Percentiles rank a stretch among this genome's conserved stretches.
Evolutionary conservation across 2,329 filamentous ascomycete species (phyloP).

Genomic region (Fusarium metavorans): DNA sequence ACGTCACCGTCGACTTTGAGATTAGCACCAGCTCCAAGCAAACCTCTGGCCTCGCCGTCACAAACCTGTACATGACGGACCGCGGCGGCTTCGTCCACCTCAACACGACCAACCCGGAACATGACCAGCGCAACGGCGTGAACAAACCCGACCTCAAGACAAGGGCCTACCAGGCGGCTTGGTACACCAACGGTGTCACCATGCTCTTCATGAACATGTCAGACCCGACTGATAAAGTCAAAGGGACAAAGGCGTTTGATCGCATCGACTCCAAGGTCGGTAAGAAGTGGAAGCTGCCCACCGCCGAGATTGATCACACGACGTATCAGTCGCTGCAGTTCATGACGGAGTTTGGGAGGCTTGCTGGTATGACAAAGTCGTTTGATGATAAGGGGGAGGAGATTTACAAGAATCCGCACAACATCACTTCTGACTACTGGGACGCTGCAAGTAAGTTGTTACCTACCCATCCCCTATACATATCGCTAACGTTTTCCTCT

Average conservation of each 20-base stretch:
- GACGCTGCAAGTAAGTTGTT: conserved; percentile 9
- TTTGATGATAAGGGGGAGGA: neutral
- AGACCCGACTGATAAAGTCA: conserved; percentile 20
- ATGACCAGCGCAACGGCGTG: conserved; percentile 48
- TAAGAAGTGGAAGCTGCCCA: conserved; percentile 24
- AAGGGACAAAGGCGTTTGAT: conserved; percentile 17
- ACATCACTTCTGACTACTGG: conserved; percentile 4
- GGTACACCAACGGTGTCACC: conserved; percentile 54
- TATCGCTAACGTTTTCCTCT: neutral
- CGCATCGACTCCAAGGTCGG: conserved; percentile 21
- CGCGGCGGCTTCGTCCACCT: conserved; percentile 58
- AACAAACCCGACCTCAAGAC: conserved; percentile 50
- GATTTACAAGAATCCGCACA: conserved; percentile 15
- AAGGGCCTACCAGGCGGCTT: conserved; percentile 59
- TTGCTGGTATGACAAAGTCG: neutral
- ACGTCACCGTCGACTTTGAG: conserved; percentile 56
- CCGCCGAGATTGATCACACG: conserved; percentile 3
- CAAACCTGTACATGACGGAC: conserved; percentile 52
- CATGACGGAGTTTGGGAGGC: conserved; percentile 10
- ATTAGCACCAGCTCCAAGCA: conserved; percentile 34
- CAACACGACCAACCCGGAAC: conserved; percentile 48
- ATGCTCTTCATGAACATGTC: conserved; percentile 57
- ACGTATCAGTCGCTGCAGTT: conserved; percentile 18
- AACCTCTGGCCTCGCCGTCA: conserved; percentile 10
- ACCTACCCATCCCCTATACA: neutral